phyloP scores from a whole-genome alignment of 495 filamentous ascomycete genomes.

The Penicillium dipodomyicola region DNA sequence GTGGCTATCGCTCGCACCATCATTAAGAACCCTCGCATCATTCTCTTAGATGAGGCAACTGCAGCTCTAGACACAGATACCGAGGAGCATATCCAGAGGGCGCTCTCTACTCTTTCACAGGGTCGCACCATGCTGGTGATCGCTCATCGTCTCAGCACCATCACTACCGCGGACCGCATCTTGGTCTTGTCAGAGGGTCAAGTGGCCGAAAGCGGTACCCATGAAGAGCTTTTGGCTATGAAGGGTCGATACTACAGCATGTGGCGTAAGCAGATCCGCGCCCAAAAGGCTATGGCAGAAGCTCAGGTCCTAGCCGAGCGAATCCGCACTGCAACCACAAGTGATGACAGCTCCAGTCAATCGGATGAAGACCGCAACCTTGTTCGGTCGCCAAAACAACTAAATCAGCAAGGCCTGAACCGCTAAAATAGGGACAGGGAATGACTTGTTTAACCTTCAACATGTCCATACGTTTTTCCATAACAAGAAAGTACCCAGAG shows the following conservation, averaged over 20 bases:
- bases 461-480: constrained; percentile 26
- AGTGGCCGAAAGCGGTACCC: constrained; percentile 82
- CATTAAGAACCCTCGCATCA: constrained; percentile 91
- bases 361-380: constrained; percentile 50
- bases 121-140: constrained; percentile 85
- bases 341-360: constrained; percentile 53
- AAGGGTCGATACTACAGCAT: constrained; percentile 84
- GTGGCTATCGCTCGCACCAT: constrained; percentile 97
- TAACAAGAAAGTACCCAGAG: constrained; percentile 14
- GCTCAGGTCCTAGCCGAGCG: constrained; percentile 56
- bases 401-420: constrained; percentile 14
- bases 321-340: constrained; percentile 44
- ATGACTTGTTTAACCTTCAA: constrained; percentile 23
- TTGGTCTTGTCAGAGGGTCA: constrained; percentile 83
- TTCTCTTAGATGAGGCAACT: constrained; percentile 94
- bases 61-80: constrained; percentile 94
- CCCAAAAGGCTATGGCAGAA: constrained; percentile 77
- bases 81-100: constrained; percentile 91
- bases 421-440: constrained; percentile 14
- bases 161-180: constrained; percentile 92
- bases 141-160: constrained; percentile 88
- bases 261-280: constrained; percentile 94
- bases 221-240: constrained; percentile 73
- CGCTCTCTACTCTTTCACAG: constrained; percentile 71
- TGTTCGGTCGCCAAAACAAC: constrained; percentile 26